Evolutionary conservation across 768 basidiomycete genomes (phyloP).

Genomic region (Tylopilus subfusipes): DNA sequence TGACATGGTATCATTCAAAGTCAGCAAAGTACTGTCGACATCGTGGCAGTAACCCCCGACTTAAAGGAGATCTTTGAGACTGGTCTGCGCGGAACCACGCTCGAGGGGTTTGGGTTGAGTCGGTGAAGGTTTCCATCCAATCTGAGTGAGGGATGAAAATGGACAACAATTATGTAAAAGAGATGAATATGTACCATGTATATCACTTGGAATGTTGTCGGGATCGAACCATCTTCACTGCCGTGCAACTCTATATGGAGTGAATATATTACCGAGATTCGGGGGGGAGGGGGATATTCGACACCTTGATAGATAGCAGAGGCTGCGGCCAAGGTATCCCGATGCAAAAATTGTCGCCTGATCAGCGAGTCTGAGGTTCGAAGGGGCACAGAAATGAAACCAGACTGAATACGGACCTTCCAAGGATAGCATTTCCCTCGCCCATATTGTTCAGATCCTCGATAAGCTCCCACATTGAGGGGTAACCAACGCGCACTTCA

Average conservation of each 20-base stretch:
- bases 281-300: background rate
- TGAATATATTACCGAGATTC: background rate
- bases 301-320: conserved; percentile 88
- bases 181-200: conserved; percentile 66
- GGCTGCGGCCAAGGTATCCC: conserved; percentile 88
- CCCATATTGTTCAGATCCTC: conserved; percentile 97
- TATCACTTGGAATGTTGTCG: conserved; percentile 95
- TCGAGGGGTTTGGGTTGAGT: conserved; percentile 64
- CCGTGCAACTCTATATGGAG: conserved; percentile 72
- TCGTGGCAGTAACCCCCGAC: background rate
- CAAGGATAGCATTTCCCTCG: conserved; percentile 87
- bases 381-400: background rate
- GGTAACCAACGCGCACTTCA: conserved; percentile 87
- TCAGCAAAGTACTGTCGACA: background rate
- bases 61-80: conserved; percentile 58
- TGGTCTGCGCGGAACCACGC: conserved; percentile 58
- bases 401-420: conserved; percentile 48
- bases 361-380: background rate
- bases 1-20: background rate
- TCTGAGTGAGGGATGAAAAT: conserved; percentile 39
- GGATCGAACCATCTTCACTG: conserved; percentile 75
- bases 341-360: conserved; percentile 65
- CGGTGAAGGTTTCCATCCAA: conserved; percentile 78
- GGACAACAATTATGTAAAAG: background rate
- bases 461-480: conserved; percentile 94